Conservation (phyloP, 176 grass and related monocot species). For the Eragrostis curvula region DNA sequence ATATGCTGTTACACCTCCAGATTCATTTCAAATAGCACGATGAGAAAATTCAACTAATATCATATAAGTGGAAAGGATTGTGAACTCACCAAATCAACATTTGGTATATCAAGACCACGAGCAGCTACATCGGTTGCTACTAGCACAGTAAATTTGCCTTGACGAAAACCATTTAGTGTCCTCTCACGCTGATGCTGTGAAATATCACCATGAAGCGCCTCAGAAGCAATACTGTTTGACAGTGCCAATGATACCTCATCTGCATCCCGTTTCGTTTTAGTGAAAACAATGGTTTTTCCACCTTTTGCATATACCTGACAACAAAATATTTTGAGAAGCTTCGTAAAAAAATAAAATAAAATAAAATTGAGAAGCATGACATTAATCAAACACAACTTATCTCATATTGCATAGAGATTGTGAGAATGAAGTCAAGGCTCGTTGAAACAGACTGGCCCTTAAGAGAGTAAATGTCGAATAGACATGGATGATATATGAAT, state of each 20-base stretch:
- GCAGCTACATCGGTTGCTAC: constrained; percentile 99
- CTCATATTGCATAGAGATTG: no score
- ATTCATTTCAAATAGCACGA: constrained; percentile 11
- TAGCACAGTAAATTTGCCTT: constrained; percentile 98
- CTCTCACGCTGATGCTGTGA: constrained; percentile 98
- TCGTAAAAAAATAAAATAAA: constrained; percentile 4
- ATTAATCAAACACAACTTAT: no score
- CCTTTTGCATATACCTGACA: constrained; percentile 94
- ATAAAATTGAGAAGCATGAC: neutral
- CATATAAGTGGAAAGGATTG: constrained; percentile 38
- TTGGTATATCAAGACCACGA: constrained; percentile 97
- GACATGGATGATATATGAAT: neutral
- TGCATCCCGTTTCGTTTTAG: constrained; percentile 89
- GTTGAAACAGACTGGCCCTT: neutral
- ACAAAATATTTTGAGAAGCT: constrained; percentile 30
- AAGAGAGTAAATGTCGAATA: constrained; percentile 15
- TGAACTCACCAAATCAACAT: constrained; percentile 91
- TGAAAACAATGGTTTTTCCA: constrained; percentile 99
- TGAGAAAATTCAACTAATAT: constrained; percentile 32
- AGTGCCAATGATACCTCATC: constrained; percentile 89
- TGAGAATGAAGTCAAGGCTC: neutral
- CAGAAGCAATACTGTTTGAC: constrained; percentile 89
- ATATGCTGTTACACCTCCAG: neutral
- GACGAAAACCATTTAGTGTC: constrained; percentile 91
- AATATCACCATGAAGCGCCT: constrained; percentile 99